phyloP scores from a whole-genome alignment of 2,329 filamentous ascomycete genomes.

The Apiospora malaysiana region DNA sequence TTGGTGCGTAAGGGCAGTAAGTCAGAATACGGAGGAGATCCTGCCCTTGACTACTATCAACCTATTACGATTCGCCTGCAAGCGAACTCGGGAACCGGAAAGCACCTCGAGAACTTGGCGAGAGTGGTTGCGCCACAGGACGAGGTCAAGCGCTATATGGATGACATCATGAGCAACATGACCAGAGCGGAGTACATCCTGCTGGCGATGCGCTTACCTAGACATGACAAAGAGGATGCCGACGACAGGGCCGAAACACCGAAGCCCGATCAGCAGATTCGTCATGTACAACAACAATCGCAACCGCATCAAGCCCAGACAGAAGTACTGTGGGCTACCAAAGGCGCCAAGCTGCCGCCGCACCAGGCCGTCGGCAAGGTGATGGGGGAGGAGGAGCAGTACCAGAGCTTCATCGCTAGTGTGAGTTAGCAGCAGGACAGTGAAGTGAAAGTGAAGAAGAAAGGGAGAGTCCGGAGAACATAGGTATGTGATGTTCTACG shows the following conservation, averaged over 20 bases:
- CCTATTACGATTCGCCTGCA: slow-evolving; percentile 70
- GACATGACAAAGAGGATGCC: slow-evolving; percentile 43
- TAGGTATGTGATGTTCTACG: neutral
- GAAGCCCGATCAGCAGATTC: slow-evolving; percentile 32
- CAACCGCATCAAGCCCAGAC: slow-evolving; percentile 26
- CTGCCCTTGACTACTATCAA: slow-evolving; percentile 74
- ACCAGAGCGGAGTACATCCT: slow-evolving; percentile 71
- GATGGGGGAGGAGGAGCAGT: slow-evolving; percentile 50
- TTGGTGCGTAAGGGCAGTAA: slow-evolving; percentile 74
- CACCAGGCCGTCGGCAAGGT: slow-evolving; percentile 35
- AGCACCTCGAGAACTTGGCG: slow-evolving; percentile 65
- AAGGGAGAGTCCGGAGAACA: neutral
- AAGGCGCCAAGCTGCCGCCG: slow-evolving; percentile 28
- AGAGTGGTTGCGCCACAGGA: slow-evolving; percentile 67
- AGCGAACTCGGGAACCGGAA: slow-evolving; percentile 57
- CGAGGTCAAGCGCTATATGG: slow-evolving; percentile 71
- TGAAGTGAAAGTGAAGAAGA: neutral
- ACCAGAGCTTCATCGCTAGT: slow-evolving; percentile 51
- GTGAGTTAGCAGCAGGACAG: slow-evolving; percentile 40
- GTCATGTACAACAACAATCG: slow-evolving; percentile 27
- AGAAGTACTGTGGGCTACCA: slow-evolving; percentile 44
- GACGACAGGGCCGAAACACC: slow-evolving; percentile 34
- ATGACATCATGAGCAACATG: slow-evolving; percentile 73
- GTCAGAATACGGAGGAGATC: slow-evolving; percentile 69
- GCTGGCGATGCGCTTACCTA: slow-evolving; percentile 69